phyloP scores from a whole-genome alignment of 257 asterid genomes.

The Thymus mandschuricus region DNA sequence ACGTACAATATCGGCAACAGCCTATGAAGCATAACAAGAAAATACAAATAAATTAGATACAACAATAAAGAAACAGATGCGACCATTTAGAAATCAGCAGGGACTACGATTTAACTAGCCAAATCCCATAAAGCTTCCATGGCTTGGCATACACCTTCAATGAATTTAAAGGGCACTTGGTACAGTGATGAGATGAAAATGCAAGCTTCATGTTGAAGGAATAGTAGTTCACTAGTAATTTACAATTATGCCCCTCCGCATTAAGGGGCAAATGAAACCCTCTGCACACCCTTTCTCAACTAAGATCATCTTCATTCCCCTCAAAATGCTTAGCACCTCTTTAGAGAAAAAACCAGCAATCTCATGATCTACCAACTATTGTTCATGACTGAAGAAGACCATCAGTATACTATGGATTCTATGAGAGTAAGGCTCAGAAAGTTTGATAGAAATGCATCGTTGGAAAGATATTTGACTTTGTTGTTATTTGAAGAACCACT shows the following conservation, averaged over 20 bases:
- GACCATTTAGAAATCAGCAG: background rate
- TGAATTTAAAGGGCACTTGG: background rate
- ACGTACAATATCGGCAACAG: conserved; percentile 92
- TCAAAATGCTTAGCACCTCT: background rate
- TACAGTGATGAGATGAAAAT: background rate
- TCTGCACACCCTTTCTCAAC: background rate
- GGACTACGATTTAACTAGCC: conserved; percentile 2
- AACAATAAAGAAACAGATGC: conserved; percentile 7
- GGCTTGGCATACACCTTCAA: conserved; percentile 1
- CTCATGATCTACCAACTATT: background rate
- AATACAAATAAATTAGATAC: background rate
- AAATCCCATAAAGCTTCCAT: background rate
- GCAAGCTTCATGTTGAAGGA: background rate
- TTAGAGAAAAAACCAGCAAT: background rate
- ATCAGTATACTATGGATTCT: background rate
- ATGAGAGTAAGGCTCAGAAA: no score
- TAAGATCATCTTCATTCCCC: background rate
- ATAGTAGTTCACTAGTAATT: background rate
- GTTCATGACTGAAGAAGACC: background rate
- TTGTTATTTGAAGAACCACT: background rate
- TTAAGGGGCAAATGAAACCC: background rate
- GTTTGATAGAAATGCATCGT: no score
- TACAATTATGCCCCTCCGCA: background rate
- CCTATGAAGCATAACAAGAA: conserved; percentile 47
- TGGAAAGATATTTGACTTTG: no score